A percentile compares a stretch with the other conserved stretches of the same genome.
phyloP scores from a whole-genome alignment of 2,329 filamentous ascomycete species.

The Exophiala lecanii-corni region DNA sequence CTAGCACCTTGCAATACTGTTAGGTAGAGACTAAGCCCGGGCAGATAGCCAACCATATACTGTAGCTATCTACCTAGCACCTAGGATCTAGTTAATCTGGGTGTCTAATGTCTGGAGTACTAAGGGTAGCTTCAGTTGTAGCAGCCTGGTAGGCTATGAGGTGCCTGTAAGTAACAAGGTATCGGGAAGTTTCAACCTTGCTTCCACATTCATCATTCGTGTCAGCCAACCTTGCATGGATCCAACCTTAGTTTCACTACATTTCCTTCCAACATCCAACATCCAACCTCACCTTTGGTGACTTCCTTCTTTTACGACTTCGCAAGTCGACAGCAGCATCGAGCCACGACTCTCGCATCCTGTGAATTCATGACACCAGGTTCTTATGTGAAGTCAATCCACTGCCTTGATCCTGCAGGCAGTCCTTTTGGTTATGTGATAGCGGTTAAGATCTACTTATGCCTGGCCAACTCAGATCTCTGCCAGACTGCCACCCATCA shows the following conservation, averaged over 20 bases:
- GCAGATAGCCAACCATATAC: no score
- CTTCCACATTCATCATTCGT: slow-evolving; percentile 1
- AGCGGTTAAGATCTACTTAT: no score
- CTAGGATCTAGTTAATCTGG: no score
- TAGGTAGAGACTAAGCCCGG: no score
- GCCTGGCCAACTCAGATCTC: no score
- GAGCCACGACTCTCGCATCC: neutral
- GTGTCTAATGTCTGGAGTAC: no score
- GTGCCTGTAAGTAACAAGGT: no score
- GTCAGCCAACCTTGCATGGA: slow-evolving; percentile 19
- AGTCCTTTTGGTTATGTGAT: neutral
- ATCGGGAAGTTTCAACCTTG: neutral
- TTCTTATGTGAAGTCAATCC: neutral
- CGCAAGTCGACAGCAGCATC: neutral
- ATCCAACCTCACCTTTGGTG: slow-evolving; percentile 5
- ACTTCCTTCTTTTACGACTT: slow-evolving; percentile 1
- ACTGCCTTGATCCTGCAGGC: neutral
- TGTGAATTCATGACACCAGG: neutral
- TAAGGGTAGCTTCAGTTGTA: no score
- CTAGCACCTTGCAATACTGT: no score
- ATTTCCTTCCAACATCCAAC: slow-evolving; percentile 4
- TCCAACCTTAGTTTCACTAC: slow-evolving; percentile 24
- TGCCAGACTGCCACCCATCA: no score
- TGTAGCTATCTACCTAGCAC: no score
- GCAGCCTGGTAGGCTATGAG: no score